Base-by-base conservation (phyloP, 2,329 filamentous ascomycete genomes). In the Aspergillus piperis region DNA sequence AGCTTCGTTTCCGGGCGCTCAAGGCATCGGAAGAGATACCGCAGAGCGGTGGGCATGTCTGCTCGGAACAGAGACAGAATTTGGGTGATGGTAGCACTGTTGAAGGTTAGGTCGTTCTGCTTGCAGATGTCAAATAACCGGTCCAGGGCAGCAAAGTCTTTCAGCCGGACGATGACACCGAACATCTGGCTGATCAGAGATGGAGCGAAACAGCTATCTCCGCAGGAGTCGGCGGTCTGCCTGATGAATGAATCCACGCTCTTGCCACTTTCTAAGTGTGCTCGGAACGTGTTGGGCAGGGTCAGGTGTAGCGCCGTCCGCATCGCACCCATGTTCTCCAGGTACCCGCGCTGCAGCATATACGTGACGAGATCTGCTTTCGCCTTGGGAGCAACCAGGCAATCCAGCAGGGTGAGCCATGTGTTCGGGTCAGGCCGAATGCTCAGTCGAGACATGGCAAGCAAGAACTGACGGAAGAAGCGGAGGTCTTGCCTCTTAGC, bases 361-460 rank as follows among this genome's bases (percentile, higher is more conserved):
- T 68, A 65, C 11, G 65, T 62, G 21, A 76, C 64, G 11, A 78
- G 61, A 7, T 65, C 48, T 6, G 62, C 57, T 65, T 72, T 75
- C n/a, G 69, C 66, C 21, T 62, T 64, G 8, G 69, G 68, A 13
- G 64, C 69, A 27, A 70, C 54, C 57, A 71, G 58, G 44, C 68
- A 69, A 21, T 72, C 57, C 54, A 80, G 65, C 52, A 81, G 73
- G 6, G 73, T 68, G 41, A 78, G 60, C 80, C 80, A 82, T 5
- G 77, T 81, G 19, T 69, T 44, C n/a, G 70, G 62, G 58, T 80
- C 77, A 11, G 80, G 79, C 1, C 62, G 64, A 52, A 82, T 64
- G 1, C 73, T 66, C 54, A 71, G 62, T 52, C 68, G 64, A 27
- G 72, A 61, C 79, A 83, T 82, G 11, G 70, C 60, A 23, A 67